Percentiles rank a stretch among this genome's conserved stretches.
Conservation (phyloP, 2,329 filamentous ascomycete species). For the Graphilbum sp. region DNA sequence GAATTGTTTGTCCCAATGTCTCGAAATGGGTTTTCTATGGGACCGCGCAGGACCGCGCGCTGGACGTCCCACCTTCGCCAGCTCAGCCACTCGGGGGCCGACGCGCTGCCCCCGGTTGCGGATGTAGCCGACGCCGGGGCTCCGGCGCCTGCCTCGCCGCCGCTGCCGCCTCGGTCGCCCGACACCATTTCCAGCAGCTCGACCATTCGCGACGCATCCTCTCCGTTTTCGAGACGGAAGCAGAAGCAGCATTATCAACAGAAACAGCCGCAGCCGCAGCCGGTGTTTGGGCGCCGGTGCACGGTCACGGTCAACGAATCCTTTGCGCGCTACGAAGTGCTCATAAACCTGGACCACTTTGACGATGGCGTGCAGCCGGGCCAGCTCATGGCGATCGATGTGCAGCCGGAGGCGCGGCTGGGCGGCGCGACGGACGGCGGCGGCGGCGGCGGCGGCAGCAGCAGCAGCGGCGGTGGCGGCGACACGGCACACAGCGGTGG, state of each 20-base stretch:
- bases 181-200: constrained; percentile 34
- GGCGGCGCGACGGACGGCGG: constrained; percentile 6
- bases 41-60: constrained; percentile 28
- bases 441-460: constrained; percentile 3
- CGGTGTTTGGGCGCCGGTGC: constrained; percentile 29
- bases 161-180: constrained; percentile 23
- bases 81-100: constrained; percentile 29
- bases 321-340: constrained; percentile 61
- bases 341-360: constrained; percentile 61
- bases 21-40: constrained; percentile 25
- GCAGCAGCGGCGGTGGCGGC: constrained; percentile 8
- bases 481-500: background rate
- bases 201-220: constrained; percentile 21
- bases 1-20: constrained; percentile 20
- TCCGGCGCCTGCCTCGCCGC: constrained; percentile 6
- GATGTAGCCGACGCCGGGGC: background rate
- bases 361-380: constrained; percentile 46
- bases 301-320: constrained; percentile 51
- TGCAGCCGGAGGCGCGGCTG: constrained; percentile 24
- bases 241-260: background rate
- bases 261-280: constrained; percentile 7
- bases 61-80: constrained; percentile 38
- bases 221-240: background rate
- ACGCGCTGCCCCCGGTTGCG: constrained; percentile 11
- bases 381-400: constrained; percentile 56